Conservation (phyloP, 106 monocot species). For the Posidonia australis region DNA sequence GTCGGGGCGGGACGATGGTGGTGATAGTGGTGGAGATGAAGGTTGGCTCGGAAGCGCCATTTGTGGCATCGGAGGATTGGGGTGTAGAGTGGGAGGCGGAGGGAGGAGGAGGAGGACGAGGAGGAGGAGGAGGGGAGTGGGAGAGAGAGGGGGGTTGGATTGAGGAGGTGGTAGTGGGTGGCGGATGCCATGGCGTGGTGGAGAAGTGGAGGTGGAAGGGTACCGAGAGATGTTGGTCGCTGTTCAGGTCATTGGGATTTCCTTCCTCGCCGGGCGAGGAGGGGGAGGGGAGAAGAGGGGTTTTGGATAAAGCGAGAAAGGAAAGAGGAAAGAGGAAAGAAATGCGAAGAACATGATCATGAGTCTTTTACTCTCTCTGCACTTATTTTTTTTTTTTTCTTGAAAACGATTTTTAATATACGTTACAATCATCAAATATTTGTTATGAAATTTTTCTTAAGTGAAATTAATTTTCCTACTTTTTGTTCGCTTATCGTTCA, state of each 20-base stretch:
- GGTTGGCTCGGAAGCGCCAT: not conserved
- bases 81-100: not conserved
- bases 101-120: not conserved
- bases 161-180: not conserved
- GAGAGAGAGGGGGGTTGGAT: not conserved
- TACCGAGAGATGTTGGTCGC: too few relatives aligned
- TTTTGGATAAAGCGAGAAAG: conserved; percentile 12
- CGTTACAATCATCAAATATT: too few relatives aligned
- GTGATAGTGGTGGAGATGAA: not conserved
- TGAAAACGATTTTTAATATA: too few relatives aligned
- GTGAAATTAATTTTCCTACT: too few relatives aligned
- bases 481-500: too few relatives aligned
- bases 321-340: too few relatives aligned
- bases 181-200: not conserved
- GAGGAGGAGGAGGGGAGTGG: not conserved
- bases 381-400: too few relatives aligned
- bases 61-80: not conserved
- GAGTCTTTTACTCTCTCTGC: too few relatives aligned
- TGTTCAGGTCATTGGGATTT: not conserved
- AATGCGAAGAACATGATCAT: too few relatives aligned
- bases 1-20: not conserved
- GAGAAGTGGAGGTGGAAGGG: not conserved
- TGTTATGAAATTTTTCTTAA: too few relatives aligned
- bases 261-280: not conserved
- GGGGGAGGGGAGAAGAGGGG: not conserved